Evolutionary conservation across 805 yeast genomes (phyloP), one percentile per base, ranked within the genome.

Genomic region (Myxozyma sirexii): DNA sequence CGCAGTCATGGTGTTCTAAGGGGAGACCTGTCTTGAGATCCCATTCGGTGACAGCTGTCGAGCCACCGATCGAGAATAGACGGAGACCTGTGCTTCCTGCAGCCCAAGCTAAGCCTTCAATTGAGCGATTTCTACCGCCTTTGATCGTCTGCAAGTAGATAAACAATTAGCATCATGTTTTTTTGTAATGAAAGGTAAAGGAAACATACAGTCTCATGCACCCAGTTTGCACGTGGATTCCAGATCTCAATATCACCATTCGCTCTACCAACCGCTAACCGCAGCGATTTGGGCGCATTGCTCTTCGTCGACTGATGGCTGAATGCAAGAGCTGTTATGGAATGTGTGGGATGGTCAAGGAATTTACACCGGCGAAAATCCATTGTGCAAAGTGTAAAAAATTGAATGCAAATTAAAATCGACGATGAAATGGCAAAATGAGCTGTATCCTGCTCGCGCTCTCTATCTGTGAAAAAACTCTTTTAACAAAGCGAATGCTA

Each of bases 201-300:
- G 17, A n/a, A 31, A 41, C 60, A 24, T 48, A 60, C 57, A 13
- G 49, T 61, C 69, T 94, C 97, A 64, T 89, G 90, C 54, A 83
- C 76, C 97, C 97, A 92, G 68, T 66, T 62, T 62, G 80, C 79
- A 68, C 85, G 79, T 42, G 97, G 97, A 72, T 90, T 90, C 97
- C 98, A 93, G 35, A 94, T 84, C 74, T 94, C 99, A 60, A 94
- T 88, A 69, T 92, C 92, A 41, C 99, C 99, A 71, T 94, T 92
- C 47, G 90, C 83, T 72, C 97, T 82, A 31, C 97, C 98, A 4
- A 93, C 88, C 0, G 98, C 97, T 39, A 94, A 75, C 60, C 97
- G 79, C 56, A 90, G 76, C 60, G 82, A 85, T 24, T 74, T 27
- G 83, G 73, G 85, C 0, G 84, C 77, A 29, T 76, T 67, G 47